phyloP scores from a whole-genome alignment of 2,329 filamentous ascomycete species.

The Aspergillus persii region DNA sequence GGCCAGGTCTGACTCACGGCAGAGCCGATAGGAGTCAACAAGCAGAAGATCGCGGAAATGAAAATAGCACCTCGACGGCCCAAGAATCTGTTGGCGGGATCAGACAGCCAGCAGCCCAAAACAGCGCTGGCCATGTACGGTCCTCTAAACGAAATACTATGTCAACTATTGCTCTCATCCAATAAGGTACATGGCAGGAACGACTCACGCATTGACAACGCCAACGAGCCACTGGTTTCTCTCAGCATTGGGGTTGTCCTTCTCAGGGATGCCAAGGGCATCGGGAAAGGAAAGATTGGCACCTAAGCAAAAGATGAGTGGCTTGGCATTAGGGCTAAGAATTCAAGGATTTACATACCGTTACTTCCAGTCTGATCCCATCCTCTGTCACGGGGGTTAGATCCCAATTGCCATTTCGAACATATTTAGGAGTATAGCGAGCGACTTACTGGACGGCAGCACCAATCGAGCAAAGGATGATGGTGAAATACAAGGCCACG shows the following conservation, averaged over 20 bases:
- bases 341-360: constrained; percentile 13
- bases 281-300: constrained; percentile 53
- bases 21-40: constrained; percentile 68
- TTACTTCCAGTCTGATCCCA: constrained; percentile 37
- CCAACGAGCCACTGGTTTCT: constrained; percentile 62
- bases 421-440: background rate
- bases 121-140: constrained; percentile 54
- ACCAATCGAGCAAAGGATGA: constrained; percentile 53
- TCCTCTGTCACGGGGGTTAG: constrained; percentile 18
- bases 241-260: constrained; percentile 36
- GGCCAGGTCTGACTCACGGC: constrained; percentile 60
- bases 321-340: background rate
- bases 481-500: constrained; percentile 48
- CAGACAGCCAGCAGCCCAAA: constrained; percentile 65
- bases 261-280: constrained; percentile 46
- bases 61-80: constrained; percentile 66
- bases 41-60: constrained; percentile 60
- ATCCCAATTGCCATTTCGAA: background rate
- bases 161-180: background rate
- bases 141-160: constrained; percentile 27
- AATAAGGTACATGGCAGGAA: constrained; percentile 46
- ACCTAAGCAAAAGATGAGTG: constrained; percentile 31
- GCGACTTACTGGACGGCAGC: constrained; percentile 50
- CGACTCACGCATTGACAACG: constrained; percentile 56
- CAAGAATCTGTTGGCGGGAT: constrained; percentile 58